A percentile compares a stretch with the other conserved stretches of the same genome.
These are phyloP conservation scores for Phytophthora colocasiae DNA, from an alignment of 352 stramenopile species.

Conservation along the genomic window DNA sequence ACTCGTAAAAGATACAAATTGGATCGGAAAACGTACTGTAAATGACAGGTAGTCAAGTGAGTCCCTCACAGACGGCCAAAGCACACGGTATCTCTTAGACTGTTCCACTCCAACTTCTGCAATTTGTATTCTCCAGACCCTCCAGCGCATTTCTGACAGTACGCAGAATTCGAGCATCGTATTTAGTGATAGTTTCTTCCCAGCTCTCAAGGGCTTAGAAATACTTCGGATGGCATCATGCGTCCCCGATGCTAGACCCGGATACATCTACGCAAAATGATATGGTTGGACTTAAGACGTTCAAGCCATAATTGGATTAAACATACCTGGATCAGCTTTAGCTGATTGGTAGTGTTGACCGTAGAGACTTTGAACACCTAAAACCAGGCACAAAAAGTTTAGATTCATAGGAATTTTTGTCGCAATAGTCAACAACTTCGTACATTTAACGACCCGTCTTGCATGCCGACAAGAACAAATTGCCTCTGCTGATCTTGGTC, in stretches of 20 bases:
- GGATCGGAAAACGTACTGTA: slow-evolving; percentile 28
- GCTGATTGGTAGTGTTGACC: slow-evolving; percentile 2
- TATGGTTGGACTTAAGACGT: slow-evolving; percentile 1
- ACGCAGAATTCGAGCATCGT: slow-evolving; percentile 35
- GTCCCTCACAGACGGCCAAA: slow-evolving; percentile 53
- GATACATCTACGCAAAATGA: slow-evolving; percentile 42
- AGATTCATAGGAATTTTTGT: not conserved
- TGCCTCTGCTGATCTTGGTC: slow-evolving; percentile 22
- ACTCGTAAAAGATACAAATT: not conserved
- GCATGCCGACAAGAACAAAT: slow-evolving; percentile 43
- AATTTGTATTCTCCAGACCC: slow-evolving; percentile 35
- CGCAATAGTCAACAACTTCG: not conserved
- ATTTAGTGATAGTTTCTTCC: not conserved
- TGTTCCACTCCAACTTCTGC: not conserved
- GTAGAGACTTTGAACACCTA: slow-evolving; percentile 33
- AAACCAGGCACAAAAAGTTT: too few relatives aligned
- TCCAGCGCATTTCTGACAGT: slow-evolving; percentile 42
- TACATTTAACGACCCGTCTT: slow-evolving; percentile 51
- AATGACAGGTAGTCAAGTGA: slow-evolving; percentile 40
- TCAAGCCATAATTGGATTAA: not conserved
- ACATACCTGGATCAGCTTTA: slow-evolving; percentile 30
- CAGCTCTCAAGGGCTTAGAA: slow-evolving; percentile 19
- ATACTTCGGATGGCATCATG: slow-evolving; percentile 45
- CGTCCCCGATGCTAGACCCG: slow-evolving; percentile 28
- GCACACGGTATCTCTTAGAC: slow-evolving; percentile 13